Evolutionary conservation across 305 asterid genomes (phyloP), one percentile per base, ranked within the genome.

Genomic region (Fraxinus velutina): DNA sequence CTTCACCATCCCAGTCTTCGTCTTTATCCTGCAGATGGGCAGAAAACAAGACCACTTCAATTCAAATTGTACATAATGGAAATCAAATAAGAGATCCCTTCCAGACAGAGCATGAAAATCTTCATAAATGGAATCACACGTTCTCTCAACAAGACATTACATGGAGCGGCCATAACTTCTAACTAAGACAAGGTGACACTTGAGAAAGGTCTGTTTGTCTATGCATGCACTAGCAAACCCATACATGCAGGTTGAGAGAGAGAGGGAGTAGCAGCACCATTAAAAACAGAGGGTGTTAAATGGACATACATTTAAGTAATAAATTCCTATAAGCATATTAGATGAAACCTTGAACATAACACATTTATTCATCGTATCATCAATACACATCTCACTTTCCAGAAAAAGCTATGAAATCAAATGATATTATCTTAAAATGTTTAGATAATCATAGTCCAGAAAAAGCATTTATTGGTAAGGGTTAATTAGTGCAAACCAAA

Each of bases 1-100:
- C 98, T 89, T 89, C 98, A 79, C 87, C 98, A 85, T 84, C 96
- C 98, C 97, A 97, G 88, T 93, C 98, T 27, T 89, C 93, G 80
- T 93, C 90, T 86, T 89, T 91, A 71, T 82, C 91, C 98, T 96
- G 86, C 77, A 86, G 24, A 86, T 78, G 73, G 57, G 87, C 60
- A 79, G 72, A 87, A 72, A 81, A 80, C 76, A 39, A 79, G 73
- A 50, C 76, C 62, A 52, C 37, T 52, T 78, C 78, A 42, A 80
- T 79, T 85, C 76, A 86, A 81, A 80, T 52, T 2, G 21, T 70
- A 79, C 79, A 81, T 37, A 68, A 57, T 10, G n/a, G 50, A 44
- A 79, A 75, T 29, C 39, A 75, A 33, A 78, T 13, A 19, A 78
- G 5, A 37, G 82, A 77, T 47, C 12, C 64, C 78, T 76, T 79